Conservation (phyloP, 2,329 filamentous ascomycete genomes). For the Trichocomaceae sp. region DNA sequence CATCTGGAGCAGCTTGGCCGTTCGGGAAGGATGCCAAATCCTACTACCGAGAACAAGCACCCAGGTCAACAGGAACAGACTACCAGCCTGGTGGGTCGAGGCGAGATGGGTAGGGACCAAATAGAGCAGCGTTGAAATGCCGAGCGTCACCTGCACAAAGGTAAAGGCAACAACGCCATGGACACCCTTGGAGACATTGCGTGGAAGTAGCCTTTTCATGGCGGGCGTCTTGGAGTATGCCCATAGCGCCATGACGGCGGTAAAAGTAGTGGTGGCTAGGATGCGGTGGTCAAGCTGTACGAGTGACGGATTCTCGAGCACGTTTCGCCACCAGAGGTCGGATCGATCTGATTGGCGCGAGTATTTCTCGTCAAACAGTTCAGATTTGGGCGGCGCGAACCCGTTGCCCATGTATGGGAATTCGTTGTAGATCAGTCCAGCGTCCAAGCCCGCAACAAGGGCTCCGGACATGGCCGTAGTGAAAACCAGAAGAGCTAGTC, state of each 20-base stretch:
- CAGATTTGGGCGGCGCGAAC: conserved; percentile 69
- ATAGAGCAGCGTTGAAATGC: conserved; percentile 87
- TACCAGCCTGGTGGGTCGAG: conserved; percentile 87
- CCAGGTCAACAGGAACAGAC: conserved; percentile 74
- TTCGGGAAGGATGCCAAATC: conserved; percentile 64
- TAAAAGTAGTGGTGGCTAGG: conserved; percentile 82
- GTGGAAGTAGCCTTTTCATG: conserved; percentile 54
- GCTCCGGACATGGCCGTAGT: conserved; percentile 87
- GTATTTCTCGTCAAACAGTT: conserved; percentile 84
- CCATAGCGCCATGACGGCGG: conserved; percentile 69
- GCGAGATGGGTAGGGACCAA: conserved; percentile 85
- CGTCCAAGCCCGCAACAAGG: conserved; percentile 89
- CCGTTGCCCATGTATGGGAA: conserved; percentile 92
- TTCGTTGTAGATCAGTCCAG: conserved; percentile 97
- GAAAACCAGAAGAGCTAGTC: conserved; percentile 71
- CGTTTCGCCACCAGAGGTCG: conserved; percentile 94
- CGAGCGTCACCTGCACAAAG: conserved; percentile 72
- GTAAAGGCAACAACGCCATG: conserved; percentile 77
- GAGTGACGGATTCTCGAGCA: conserved; percentile 91
- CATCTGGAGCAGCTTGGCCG: conserved; percentile 52
- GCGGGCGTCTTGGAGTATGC: conserved; percentile 64
- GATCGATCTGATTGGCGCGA: conserved; percentile 67
- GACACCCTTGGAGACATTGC: conserved; percentile 60
- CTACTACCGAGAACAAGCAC: conserved; percentile 72
- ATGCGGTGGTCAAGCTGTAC: conserved; percentile 96